Base-by-base conservation (phyloP, 78 protist genomes). In the Goniomonas avonlea region DNA sequence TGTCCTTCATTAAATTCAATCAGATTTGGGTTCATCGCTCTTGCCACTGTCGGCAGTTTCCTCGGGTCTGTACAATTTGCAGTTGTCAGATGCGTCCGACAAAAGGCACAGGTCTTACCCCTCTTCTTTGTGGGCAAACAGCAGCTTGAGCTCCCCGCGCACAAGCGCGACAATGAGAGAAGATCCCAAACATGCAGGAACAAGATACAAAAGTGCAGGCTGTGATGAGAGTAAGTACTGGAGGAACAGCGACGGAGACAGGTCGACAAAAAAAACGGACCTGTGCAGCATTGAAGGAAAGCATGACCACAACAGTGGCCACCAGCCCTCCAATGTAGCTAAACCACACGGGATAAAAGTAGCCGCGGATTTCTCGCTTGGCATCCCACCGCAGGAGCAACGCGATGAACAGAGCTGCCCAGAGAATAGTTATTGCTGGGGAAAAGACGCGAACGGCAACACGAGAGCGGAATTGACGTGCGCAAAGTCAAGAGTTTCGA, bases 121-220 rank as follows among this genome's bases (percentile, higher is more conserved):
- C n/a, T n/a, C n/a, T n/a, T n/a, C n/a, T n/a, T n/a, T n/a, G n/a
- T n/a, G n/a, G n/a, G n/a, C n/a, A 20, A 65, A 11, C 38, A 65
- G 38, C 38, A 32, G 38, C 1, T 1, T 5, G 32, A 73, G 5
- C 25, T 73, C 39, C 21, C 78, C 78, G 8, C 50, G 40, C 23
- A 73, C 27, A 13, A 23, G 32, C 3, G 78, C 78, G 29, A 34
- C 13, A 8, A 73, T 15, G 53, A 41, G 27, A 13, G 59, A 25
- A 11, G 69, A 11, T 21, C 40, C 48, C 23, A 73, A 47, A 59
- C 31, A 20, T 9, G 53, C 56, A 21, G 78, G 78, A 20, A 73
- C 78, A 15, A 73, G 41, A 31, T 73, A 73, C 35, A 73, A 47
- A 13, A 73, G 65, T 15, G 78, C 78, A 3, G 78, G 78, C 65